These are phyloP conservation scores for Quercus tomentella DNA, from an alignment of 331 rosid species.

Conservation along the genomic window DNA sequence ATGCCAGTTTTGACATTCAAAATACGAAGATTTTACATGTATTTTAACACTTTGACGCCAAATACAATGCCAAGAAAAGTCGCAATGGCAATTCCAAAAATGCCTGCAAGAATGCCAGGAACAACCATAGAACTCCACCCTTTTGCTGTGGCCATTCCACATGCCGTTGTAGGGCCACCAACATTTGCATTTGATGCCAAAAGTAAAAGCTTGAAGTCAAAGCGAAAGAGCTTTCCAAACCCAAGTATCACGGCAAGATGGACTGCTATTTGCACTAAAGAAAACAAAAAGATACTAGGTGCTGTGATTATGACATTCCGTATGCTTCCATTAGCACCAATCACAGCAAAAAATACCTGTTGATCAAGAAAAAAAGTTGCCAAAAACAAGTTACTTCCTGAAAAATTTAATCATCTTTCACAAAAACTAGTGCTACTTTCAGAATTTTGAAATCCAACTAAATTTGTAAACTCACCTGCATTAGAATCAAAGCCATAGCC, in stretches of 20 bases:
- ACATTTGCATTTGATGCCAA: constrained; percentile 75
- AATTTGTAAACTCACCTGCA: constrained; percentile 41
- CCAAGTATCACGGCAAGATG: constrained; percentile 67
- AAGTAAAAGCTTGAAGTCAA: constrained; percentile 50
- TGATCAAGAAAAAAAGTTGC: neutral
- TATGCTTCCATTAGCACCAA: constrained; percentile 71
- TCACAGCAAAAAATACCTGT: constrained; percentile 62
- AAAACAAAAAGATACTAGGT: constrained; percentile 59
- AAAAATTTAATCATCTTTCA: neutral
- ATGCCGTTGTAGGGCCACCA: constrained; percentile 77
- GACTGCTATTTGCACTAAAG: constrained; percentile 49
- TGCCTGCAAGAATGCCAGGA: constrained; percentile 77
- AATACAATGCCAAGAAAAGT: constrained; percentile 74
- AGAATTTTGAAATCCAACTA: neutral
- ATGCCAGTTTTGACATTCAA: neutral
- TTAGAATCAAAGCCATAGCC: constrained; percentile 64
- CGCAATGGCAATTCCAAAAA: constrained; percentile 66
- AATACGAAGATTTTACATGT: constrained; percentile 27
- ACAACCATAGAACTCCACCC: constrained; percentile 65
- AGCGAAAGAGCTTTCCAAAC: constrained; percentile 52
- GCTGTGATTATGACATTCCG: constrained; percentile 64
- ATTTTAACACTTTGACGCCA: constrained; percentile 34
- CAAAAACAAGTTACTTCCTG: neutral
- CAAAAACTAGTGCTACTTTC: neutral
- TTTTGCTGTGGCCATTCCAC: constrained; percentile 70